Conservation (phyloP, 192 early-diverging fungal species). For the Backusella morwellensis region DNA sequence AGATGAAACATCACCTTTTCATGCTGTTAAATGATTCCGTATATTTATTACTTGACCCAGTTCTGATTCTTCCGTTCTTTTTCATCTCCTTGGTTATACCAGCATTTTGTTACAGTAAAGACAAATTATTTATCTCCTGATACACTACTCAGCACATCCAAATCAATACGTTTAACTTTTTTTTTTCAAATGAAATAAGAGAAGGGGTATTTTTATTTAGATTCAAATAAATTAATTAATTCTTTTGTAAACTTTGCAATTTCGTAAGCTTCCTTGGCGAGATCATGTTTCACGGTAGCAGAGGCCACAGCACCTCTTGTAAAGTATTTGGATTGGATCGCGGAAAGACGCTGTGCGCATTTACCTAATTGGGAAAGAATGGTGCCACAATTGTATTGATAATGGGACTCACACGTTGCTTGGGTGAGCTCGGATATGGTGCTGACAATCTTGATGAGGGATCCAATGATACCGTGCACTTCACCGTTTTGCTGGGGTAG, state of each 20-base stretch:
- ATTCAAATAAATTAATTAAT: conserved; percentile 66
- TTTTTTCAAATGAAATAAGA: not conserved
- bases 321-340: conserved; percentile 4
- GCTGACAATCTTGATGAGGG: conserved; percentile 35
- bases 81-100: too few species aligned
- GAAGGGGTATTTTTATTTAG: not conserved
- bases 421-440: conserved; percentile 52
- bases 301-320: conserved; percentile 39
- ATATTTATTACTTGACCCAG: too few species aligned
- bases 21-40: too few species aligned
- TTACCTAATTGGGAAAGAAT: not conserved
- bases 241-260: conserved; percentile 90
- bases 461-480: conserved; percentile 38
- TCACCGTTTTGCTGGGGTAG: conserved; percentile 20
- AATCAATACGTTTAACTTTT: too few species aligned
- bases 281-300: conserved; percentile 76
- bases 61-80: too few species aligned
- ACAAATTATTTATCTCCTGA: too few species aligned
- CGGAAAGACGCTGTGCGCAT: not conserved
- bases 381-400: not conserved
- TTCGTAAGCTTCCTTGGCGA: conserved; percentile 84
- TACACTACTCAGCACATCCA: too few species aligned
- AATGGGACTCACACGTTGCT: conserved; percentile 35
- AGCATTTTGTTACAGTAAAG: too few species aligned
- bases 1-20: too few species aligned